These are phyloP conservation scores for Claviceps digitariae DNA, from an alignment of 2,329 filamentous ascomycete species.

Conservation along the genomic window DNA sequence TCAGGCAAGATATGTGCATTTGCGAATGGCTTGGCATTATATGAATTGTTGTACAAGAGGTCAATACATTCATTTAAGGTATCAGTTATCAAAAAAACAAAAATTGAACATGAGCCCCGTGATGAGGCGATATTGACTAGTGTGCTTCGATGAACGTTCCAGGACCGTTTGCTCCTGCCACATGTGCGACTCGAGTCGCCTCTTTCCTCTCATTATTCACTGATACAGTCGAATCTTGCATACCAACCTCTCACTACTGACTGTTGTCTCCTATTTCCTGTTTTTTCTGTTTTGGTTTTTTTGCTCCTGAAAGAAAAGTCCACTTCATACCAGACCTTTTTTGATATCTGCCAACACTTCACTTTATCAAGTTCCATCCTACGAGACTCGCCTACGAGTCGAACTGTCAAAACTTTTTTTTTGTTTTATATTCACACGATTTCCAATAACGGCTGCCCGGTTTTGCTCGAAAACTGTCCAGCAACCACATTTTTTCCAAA, in stretches of 20 bases:
- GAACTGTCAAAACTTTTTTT: not conserved
- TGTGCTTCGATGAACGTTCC: not conserved
- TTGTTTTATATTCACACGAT: not conserved
- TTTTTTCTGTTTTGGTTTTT: not conserved
- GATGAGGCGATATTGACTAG: not conserved
- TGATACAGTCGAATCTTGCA: not conserved
- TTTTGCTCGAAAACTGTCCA: not conserved
- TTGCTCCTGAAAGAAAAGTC: not conserved
- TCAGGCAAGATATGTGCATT: not conserved
- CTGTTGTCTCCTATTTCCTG: not conserved
- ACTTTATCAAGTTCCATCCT: not conserved
- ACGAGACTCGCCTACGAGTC: not conserved
- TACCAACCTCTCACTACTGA: not conserved
- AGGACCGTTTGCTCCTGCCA: constrained; percentile 2
- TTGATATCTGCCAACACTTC: not conserved
- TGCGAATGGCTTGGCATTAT: not conserved
- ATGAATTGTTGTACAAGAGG: not conserved
- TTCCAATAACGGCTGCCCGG: not conserved
- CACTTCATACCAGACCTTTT: not conserved
- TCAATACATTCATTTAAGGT: not conserved
- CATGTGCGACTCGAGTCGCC: constrained; percentile 2
- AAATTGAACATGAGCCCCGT: not conserved
- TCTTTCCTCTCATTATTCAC: constrained; percentile 1
- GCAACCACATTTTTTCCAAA: not conserved
- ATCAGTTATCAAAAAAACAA: not conserved